Evolutionary conservation across 1,284 basidiomycete genomes (phyloP).

Genomic region (Ceratobasidium sp.): DNA sequence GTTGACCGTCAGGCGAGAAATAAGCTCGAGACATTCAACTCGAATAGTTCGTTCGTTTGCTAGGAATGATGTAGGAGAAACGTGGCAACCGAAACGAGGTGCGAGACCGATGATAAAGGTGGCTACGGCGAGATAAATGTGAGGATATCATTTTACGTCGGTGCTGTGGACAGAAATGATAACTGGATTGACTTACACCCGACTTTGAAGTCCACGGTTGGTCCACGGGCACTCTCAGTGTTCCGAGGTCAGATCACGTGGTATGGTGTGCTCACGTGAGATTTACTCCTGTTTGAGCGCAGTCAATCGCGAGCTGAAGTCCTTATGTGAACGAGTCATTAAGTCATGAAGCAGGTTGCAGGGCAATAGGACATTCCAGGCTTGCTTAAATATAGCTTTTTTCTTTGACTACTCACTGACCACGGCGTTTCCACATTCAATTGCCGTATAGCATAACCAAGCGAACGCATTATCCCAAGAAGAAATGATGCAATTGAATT

Average conservation of each 20-base stretch:
- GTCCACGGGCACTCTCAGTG: too few relatives aligned
- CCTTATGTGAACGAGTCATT: too few relatives aligned
- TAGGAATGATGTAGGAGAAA: neutral
- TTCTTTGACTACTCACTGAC: too few relatives aligned
- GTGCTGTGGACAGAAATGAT: neutral
- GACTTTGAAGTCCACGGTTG: constrained; percentile 8
- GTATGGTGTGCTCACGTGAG: neutral
- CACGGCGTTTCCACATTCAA: too few relatives aligned
- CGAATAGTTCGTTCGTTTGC: neutral
- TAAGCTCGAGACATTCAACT: constrained; percentile 33
- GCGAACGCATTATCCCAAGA: too few relatives aligned
- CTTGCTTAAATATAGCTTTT: too few relatives aligned
- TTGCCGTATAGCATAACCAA: too few relatives aligned
- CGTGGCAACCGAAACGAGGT: constrained; percentile 7
- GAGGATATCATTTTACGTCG: constrained; percentile 21
- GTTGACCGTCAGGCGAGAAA: constrained; percentile 17
- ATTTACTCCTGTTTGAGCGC: too few relatives aligned
- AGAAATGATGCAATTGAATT: too few relatives aligned
- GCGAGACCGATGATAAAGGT: neutral
- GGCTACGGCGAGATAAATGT: constrained; percentile 1
- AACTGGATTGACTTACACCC: constrained; percentile 27
- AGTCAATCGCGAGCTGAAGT: too few relatives aligned
- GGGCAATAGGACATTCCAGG: too few relatives aligned
- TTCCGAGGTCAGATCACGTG: constrained; percentile 32
- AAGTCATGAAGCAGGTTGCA: too few relatives aligned